Conservation (phyloP, 2,329 filamentous ascomycete genomes). For the Penicillium sp. region DNA sequence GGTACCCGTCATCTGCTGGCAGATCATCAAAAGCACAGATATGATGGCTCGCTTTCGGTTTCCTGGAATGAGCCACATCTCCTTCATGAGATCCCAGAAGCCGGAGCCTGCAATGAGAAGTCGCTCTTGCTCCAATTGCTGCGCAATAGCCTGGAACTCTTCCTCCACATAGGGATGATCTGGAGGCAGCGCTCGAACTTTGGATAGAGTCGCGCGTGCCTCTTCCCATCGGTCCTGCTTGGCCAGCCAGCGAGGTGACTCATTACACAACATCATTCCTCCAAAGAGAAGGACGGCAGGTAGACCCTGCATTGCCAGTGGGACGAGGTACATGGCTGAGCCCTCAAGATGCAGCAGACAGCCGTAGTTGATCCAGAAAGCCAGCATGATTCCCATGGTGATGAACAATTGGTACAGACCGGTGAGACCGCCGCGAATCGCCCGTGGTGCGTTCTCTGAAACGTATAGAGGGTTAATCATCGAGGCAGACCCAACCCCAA, state of each 20-base stretch:
- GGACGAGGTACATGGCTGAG: slow-evolving; percentile 53
- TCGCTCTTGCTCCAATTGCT: slow-evolving; percentile 58
- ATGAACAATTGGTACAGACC: slow-evolving; percentile 58
- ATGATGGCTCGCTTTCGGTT: slow-evolving; percentile 51
- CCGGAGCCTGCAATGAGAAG: slow-evolving; percentile 48
- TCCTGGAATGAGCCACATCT: slow-evolving; percentile 56
- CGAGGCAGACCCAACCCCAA: slow-evolving; percentile 46
- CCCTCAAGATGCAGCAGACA: slow-evolving; percentile 45
- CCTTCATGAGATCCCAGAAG: slow-evolving; percentile 54
- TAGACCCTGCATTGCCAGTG: slow-evolving; percentile 59
- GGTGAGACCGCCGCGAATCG: slow-evolving; percentile 54
- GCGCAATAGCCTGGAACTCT: slow-evolving; percentile 56
- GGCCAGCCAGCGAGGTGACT: slow-evolving; percentile 63
- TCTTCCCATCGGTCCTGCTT: slow-evolving; percentile 64
- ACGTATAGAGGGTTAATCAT: slow-evolving; percentile 58
- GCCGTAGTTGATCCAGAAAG: slow-evolving; percentile 53
- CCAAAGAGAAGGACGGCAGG: slow-evolving; percentile 56
- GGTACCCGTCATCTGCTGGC: slow-evolving; percentile 49
- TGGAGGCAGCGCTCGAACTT: slow-evolving; percentile 50
- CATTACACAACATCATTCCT: slow-evolving; percentile 59
- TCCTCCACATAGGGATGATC: slow-evolving; percentile 52
- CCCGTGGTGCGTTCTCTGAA: slow-evolving; percentile 54
- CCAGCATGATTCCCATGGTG: slow-evolving; percentile 40
- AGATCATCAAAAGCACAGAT: slow-evolving; percentile 49
- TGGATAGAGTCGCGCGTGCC: slow-evolving; percentile 51